Conservation (phyloP, 768 basidiomycete species). For the Paxillus ammoniavirescens region DNA sequence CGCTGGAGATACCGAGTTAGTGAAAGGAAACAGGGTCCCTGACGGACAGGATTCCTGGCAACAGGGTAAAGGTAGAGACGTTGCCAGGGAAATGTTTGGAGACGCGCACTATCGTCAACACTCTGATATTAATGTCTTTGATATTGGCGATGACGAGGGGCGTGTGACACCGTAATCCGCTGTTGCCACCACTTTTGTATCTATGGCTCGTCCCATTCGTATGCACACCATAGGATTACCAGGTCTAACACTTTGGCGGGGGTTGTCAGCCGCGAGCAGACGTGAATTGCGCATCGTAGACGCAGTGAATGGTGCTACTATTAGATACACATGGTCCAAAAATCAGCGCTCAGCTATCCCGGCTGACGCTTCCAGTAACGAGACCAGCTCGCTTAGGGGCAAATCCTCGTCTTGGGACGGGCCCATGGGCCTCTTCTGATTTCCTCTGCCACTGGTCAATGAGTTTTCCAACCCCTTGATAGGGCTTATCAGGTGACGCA, state of each 20-base stretch:
- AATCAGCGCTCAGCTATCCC: conserved; percentile 16
- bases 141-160: conserved; percentile 15
- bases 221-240: neutral
- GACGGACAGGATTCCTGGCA: conserved; percentile 47
- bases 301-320: neutral
- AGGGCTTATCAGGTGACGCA: conserved; percentile 74
- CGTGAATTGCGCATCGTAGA: conserved; percentile 5
- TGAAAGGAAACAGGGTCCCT: conserved; percentile 36
- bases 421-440: conserved; percentile 51
- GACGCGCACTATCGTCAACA: conserved; percentile 7
- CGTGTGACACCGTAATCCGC: conserved; percentile 3
- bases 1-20: conserved; percentile 46
- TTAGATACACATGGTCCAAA: conserved; percentile 3
- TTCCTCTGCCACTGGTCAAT: conserved; percentile 90
- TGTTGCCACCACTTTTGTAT: neutral
- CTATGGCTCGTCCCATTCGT: neutral
- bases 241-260: neutral
- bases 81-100: conserved; percentile 47
- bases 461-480: conserved; percentile 78
- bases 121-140: conserved; percentile 7
- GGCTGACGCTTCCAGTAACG: conserved; percentile 17
- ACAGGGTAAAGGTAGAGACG: conserved; percentile 47
- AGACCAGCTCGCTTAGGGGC: conserved; percentile 41
- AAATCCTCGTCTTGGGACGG: conserved; percentile 36
- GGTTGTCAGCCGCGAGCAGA: neutral